Evolutionary conservation across 306 rosid species (phyloP), one percentile per base, ranked within the genome.

Genomic region (Mucuna pruriens): DNA sequence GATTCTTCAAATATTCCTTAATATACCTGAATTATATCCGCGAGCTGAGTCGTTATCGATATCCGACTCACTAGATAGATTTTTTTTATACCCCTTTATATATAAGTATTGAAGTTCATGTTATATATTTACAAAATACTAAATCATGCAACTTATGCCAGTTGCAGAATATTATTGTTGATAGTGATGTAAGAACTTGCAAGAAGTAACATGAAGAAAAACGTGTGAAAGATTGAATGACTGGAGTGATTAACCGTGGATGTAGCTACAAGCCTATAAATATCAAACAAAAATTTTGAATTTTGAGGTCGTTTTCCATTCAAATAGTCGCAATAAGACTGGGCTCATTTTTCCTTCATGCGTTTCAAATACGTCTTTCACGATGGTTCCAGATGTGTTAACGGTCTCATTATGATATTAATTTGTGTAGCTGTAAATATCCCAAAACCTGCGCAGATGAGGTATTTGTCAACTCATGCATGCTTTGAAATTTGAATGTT

Each of bases 291-390:
- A 6, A 45, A 45, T 12, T 45, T 45, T n/a, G n/a, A n/a, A n/a
- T n/a, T 16, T 45, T 45, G 1, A 73, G 36, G 62, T 62, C 61
- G 20, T 61, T 76, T 49, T 52, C 67, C 20, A 26, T 48, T 40
- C 60, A 29, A n/a, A 76, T n/a, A 38, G 20, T 29, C 57, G 22
- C n/a, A 61, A 29, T 0, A 9, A 52, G 40, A 19, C 11, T 17
- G 25, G 22, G 58, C 11, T 51, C 20, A 51, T 51, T 19, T 51
- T 51, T 36, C n/a, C 75, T 36, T 49, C 16, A 16, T 54, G 16
- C 66, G 67, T 78, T 66, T 77, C 65, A 65, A 51, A 33, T 39
- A 54, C 69, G 76, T 52, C 23, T 38, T 38, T 48, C 39, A 19
- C 38, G 4, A 26, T 29, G 55, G 29, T 52, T 78, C 36, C 15